Conservation (phyloP, 352 stramenopile species). For the Phytopythium delawarense region DNA sequence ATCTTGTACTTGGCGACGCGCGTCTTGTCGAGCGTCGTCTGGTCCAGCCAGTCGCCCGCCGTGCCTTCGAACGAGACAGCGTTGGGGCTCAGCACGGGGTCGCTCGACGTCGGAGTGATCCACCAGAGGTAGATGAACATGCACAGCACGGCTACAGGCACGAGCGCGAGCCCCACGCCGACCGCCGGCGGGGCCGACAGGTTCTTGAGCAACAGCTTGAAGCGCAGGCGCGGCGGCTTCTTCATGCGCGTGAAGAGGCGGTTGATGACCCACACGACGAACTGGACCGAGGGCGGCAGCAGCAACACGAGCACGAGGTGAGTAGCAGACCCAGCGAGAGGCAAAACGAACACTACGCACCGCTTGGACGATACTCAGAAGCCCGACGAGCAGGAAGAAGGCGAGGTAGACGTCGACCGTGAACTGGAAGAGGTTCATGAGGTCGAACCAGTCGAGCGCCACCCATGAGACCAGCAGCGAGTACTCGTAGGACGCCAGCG, state of each 20-base stretch:
- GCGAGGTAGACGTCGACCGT: slow-evolving; percentile 91
- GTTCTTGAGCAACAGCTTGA: slow-evolving; percentile 88
- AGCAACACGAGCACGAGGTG: slow-evolving; percentile 1
- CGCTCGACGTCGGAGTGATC: slow-evolving; percentile 48
- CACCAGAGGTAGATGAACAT: slow-evolving; percentile 84
- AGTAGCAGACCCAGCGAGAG: not conserved
- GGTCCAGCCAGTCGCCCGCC: slow-evolving; percentile 86
- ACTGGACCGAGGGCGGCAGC: slow-evolving; percentile 21
- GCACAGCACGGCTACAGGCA: slow-evolving; percentile 53
- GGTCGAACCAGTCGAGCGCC: slow-evolving; percentile 90
- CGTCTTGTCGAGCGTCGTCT: slow-evolving; percentile 73
- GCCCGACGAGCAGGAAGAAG: slow-evolving; percentile 91
- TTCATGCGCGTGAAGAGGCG: slow-evolving; percentile 94
- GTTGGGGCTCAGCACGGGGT: slow-evolving; percentile 45
- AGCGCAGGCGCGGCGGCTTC: slow-evolving; percentile 92
- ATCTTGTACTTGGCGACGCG: slow-evolving; percentile 82
- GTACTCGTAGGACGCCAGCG: slow-evolving; percentile 72
- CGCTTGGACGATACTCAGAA: slow-evolving; percentile 84
- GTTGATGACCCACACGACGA: slow-evolving; percentile 93
- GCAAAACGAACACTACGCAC: slow-evolving; percentile 26
- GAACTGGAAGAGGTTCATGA: slow-evolving; percentile 97
- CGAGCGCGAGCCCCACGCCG: slow-evolving; percentile 62
- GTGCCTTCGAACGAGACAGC: slow-evolving; percentile 80
- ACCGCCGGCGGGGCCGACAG: slow-evolving; percentile 81
- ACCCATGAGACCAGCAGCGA: slow-evolving; percentile 87